Base-by-base conservation (phyloP, 768 basidiomycete genomes). In the Hemileccinum impolitum region DNA sequence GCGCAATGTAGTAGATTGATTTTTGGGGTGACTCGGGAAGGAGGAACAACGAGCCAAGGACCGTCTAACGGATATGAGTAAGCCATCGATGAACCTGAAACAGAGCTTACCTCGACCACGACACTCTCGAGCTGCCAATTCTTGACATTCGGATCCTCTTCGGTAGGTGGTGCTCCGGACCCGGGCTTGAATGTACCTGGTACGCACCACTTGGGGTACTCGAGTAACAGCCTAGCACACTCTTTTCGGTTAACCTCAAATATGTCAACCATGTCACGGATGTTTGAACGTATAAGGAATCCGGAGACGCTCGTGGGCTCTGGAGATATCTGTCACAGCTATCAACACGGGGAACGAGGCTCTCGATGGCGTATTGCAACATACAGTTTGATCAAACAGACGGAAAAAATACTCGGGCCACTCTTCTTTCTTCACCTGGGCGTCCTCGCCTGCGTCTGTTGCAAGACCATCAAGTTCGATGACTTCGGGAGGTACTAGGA, bases 161-260 rank as follows among this genome's bases (percentile, higher is more conserved):
- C 80, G 10, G 62, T 59, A 21, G 69, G 59, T 30, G 82, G 75
- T 23, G 83, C 81, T 11, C 81, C 82, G 13, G 85, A 82, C 59
- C 78, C 81, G 7, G 85, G 80, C 59, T 86, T 90, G 77, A 97
- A 97, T 0, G 92, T 92, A 4, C 90, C 91, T 3, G 78, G 73
- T 4, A 82, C 62, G 47, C 84, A 80, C 89, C 93, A 96, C 59
- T 84, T 86, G 1, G 90, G 88, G 47, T 88, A 85, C 64, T 92
- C 87, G 39, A 96, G 76, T 6, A 98, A 74, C 8, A 97, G 71
- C 3, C 89, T 76, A 1, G 96, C 94, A 56, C 87, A 89, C 60
- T 99, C 96, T 66, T 95, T 96, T 47, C 96, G 82, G 66, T 99
- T 98, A 43, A 96, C 81, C 66, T 98, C 95, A 60, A 90, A 98